Percentiles rank a stretch among this genome's conserved stretches.
Conservation (phyloP, 2,329 filamentous ascomycete genomes). For the Aspergillus novofumigatus region DNA sequence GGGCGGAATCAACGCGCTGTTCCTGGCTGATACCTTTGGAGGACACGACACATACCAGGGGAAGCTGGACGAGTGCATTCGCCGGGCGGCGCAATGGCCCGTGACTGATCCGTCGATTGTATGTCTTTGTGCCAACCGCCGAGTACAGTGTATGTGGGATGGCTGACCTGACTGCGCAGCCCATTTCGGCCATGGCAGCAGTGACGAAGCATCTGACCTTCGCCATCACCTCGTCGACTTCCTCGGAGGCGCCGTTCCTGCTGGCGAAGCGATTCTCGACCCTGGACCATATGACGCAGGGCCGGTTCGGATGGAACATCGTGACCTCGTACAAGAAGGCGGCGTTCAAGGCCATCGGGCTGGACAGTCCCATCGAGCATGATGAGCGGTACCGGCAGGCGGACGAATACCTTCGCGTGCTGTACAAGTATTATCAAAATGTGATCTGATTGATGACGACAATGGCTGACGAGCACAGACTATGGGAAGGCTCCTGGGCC, state of each 20-base stretch:
- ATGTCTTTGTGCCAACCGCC: too few relatives aligned
- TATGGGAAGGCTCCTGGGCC: slow-evolving; percentile 56
- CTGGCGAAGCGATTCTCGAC: slow-evolving; percentile 61
- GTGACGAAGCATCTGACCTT: slow-evolving; percentile 62
- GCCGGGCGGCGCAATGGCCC: slow-evolving; percentile 61
- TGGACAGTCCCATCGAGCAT: slow-evolving; percentile 56
- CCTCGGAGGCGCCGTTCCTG: slow-evolving; percentile 60
- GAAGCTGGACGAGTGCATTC: slow-evolving; percentile 58
- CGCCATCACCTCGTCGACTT: slow-evolving; percentile 60
- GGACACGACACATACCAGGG: slow-evolving; percentile 61
- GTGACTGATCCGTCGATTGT: slow-evolving; percentile 62
- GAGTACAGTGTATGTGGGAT: too few relatives aligned
- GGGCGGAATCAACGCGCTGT: slow-evolving; percentile 61
- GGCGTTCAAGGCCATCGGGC: slow-evolving; percentile 59
- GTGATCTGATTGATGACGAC: too few relatives aligned
- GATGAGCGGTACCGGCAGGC: slow-evolving; percentile 59
- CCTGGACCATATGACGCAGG: slow-evolving; percentile 58
- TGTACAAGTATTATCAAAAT: slow-evolving; percentile 57
- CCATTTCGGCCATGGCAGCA: slow-evolving; percentile 62
- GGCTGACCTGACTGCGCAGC: slow-evolving; percentile 34
- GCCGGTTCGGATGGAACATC: slow-evolving; percentile 63
- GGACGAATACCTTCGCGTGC: slow-evolving; percentile 58
- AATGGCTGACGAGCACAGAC: slow-evolving; percentile 29
- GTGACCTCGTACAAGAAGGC: slow-evolving; percentile 62
- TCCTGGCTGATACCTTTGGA: slow-evolving; percentile 63